phyloP scores from a whole-genome alignment of 2,329 filamentous ascomycete genomes.

The Paecilomyces dactylethromorphus region DNA sequence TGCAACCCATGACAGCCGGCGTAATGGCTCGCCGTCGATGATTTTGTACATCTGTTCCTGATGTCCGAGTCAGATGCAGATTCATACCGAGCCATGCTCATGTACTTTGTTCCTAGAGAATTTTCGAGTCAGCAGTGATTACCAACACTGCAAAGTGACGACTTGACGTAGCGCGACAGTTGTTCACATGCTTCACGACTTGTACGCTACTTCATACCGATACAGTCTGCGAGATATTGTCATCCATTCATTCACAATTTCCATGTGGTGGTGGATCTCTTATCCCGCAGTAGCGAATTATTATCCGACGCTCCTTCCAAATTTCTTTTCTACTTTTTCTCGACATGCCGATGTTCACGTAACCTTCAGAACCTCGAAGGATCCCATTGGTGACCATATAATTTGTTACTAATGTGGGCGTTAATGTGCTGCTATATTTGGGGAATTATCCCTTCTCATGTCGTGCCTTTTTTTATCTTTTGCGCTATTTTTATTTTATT shows the following conservation, averaged over 20 bases:
- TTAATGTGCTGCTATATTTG: background rate
- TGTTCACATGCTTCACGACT: background rate
- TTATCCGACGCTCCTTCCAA: background rate
- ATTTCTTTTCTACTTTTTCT: background rate
- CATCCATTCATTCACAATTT: background rate
- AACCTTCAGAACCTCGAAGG: too few species aligned
- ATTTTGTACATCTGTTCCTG: conserved; percentile 3
- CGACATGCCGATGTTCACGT: background rate
- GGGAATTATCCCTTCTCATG: background rate
- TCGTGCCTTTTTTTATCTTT: background rate
- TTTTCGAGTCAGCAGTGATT: background rate
- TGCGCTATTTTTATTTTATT: background rate
- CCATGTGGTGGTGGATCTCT: background rate
- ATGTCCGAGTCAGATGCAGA: background rate
- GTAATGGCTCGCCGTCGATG: conserved; percentile 35
- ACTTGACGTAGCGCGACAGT: background rate
- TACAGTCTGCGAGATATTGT: background rate
- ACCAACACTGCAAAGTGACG: background rate
- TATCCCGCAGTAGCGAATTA: background rate
- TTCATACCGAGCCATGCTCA: background rate
- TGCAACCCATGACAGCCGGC: conserved; percentile 37
- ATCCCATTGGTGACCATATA: background rate
- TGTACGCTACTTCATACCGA: background rate
- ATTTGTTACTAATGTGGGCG: background rate
- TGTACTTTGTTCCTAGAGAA: background rate